Conservation (phyloP, 345 rosid genomes). For the Carallia brachiata region DNA sequence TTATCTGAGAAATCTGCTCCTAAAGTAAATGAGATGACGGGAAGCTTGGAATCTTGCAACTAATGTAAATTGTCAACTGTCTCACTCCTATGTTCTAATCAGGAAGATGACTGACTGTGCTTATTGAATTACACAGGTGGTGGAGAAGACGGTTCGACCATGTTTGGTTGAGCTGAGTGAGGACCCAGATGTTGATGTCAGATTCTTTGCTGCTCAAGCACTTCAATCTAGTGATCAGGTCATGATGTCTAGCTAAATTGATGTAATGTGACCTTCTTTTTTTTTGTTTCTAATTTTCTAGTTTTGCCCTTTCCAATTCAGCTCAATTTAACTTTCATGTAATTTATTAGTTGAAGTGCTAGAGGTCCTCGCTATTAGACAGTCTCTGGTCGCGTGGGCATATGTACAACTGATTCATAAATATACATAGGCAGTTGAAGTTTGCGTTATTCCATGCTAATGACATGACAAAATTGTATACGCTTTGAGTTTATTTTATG, state of each 20-base stretch:
- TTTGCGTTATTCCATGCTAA: background rate
- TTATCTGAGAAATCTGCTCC: no score
- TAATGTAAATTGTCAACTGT: background rate
- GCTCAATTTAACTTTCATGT: slow-evolving; percentile 20
- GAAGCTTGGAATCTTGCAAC: background rate
- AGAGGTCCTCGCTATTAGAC: slow-evolving; percentile 1
- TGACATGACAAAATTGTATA: background rate
- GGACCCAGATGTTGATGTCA: slow-evolving; percentile 92
- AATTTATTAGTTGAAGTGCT: slow-evolving; percentile 9
- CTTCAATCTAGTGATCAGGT: slow-evolving; percentile 67
- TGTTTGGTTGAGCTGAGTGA: slow-evolving; percentile 81
- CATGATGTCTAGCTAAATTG: slow-evolving; percentile 68
- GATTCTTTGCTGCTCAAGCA: slow-evolving; percentile 84
- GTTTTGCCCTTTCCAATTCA: background rate
- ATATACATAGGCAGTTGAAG: background rate
- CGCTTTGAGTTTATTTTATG: no score
- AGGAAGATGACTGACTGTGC: background rate
- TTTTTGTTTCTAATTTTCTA: background rate
- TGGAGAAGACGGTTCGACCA: slow-evolving; percentile 71
- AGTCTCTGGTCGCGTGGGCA: slow-evolving; percentile 2
- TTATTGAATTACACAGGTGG: slow-evolving; percentile 43
- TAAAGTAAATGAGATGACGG: background rate
- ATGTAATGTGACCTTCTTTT: slow-evolving; percentile 11
- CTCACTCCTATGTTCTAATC: no score
- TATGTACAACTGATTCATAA: background rate